Conservation (phyloP, 768 basidiomycete genomes). For the Suillus variegatus region DNA sequence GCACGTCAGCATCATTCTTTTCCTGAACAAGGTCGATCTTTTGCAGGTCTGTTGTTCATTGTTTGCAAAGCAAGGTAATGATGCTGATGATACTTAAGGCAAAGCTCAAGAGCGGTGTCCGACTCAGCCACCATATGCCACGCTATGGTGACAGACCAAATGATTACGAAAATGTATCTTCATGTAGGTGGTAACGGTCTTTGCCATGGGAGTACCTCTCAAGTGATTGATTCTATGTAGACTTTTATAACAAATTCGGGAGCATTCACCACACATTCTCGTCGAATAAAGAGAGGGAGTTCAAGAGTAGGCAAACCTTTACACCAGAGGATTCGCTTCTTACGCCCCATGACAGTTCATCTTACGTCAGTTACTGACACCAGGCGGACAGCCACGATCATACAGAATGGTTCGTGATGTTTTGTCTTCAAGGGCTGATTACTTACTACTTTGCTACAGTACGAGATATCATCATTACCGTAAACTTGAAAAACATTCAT, state of each 20-base stretch:
- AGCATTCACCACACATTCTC: slow-evolving; percentile 67
- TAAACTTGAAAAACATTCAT: slow-evolving; percentile 59
- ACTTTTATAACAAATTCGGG: slow-evolving; percentile 74
- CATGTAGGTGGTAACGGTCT: slow-evolving; percentile 50
- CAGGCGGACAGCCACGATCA: slow-evolving; percentile 69
- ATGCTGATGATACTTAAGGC: slow-evolving; percentile 39
- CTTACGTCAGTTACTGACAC: slow-evolving; percentile 84
- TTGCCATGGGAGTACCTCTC: background rate
- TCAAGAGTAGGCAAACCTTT: slow-evolving; percentile 56
- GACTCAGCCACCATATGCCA: slow-evolving; percentile 65
- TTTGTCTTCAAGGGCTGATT: slow-evolving; percentile 3
- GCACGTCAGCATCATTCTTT: slow-evolving; percentile 77
- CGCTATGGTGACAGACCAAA: slow-evolving; percentile 77
- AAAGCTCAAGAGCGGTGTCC: slow-evolving; percentile 77
- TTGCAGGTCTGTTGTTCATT: slow-evolving; percentile 49
- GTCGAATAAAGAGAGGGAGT: slow-evolving; percentile 70
- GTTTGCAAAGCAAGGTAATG: slow-evolving; percentile 1
- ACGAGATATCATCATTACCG: slow-evolving; percentile 69
- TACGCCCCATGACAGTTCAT: slow-evolving; percentile 52
- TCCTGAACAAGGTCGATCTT: slow-evolving; percentile 81
- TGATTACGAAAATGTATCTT: slow-evolving; percentile 74
- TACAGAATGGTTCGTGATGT: slow-evolving; percentile 58
- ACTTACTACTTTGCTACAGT: slow-evolving; percentile 39
- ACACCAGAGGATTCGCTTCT: slow-evolving; percentile 5
- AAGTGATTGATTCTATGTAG: slow-evolving; percentile 37